Evolutionary conservation across 2,329 filamentous ascomycete species (phyloP).

Genomic region (Emergomyces pasteurianus): DNA sequence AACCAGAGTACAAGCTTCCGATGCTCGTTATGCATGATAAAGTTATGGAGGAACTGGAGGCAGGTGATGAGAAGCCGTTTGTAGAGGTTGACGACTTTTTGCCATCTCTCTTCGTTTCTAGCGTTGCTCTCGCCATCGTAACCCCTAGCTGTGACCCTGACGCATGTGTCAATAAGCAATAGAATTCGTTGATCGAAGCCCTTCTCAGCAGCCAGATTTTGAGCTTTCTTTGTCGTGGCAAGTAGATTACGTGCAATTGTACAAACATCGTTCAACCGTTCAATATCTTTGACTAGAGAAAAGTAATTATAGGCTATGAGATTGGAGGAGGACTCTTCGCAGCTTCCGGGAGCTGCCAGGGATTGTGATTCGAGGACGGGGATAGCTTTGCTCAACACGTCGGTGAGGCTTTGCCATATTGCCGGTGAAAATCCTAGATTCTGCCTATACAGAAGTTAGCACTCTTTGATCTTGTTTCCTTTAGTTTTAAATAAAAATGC

Average conservation of each 20-base stretch:
- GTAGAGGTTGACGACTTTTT: slow-evolving; percentile 53
- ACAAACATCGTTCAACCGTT: slow-evolving; percentile 50
- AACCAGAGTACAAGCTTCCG: slow-evolving; percentile 55
- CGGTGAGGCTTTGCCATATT: slow-evolving; percentile 49
- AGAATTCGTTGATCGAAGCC: slow-evolving; percentile 51
- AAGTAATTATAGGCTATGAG: slow-evolving; percentile 50
- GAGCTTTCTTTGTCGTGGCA: slow-evolving; percentile 47
- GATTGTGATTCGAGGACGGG: slow-evolving; percentile 50
- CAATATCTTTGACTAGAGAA: slow-evolving; percentile 48
- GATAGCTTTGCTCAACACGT: slow-evolving; percentile 47
- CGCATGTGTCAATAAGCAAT: slow-evolving; percentile 50
- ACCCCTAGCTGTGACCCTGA: slow-evolving; percentile 51
- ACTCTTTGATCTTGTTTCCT: background rate
- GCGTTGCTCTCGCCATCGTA: slow-evolving; percentile 53
- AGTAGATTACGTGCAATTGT: slow-evolving; percentile 51
- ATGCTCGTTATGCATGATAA: slow-evolving; percentile 54
- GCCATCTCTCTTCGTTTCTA: slow-evolving; percentile 52
- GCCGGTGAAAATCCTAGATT: slow-evolving; percentile 44
- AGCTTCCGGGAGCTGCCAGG: slow-evolving; percentile 45
- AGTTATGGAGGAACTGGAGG: slow-evolving; percentile 55
- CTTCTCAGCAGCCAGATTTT: slow-evolving; percentile 50
- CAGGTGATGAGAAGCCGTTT: slow-evolving; percentile 54
- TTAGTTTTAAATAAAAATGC: background rate
- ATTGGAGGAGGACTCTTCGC: slow-evolving; percentile 48
- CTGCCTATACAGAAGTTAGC: slow-evolving; percentile 28